Percentiles rank a stretch among this genome's conserved stretches.
Conservation (phyloP, 768 basidiomycete species). For the Russula olivacea region DNA sequence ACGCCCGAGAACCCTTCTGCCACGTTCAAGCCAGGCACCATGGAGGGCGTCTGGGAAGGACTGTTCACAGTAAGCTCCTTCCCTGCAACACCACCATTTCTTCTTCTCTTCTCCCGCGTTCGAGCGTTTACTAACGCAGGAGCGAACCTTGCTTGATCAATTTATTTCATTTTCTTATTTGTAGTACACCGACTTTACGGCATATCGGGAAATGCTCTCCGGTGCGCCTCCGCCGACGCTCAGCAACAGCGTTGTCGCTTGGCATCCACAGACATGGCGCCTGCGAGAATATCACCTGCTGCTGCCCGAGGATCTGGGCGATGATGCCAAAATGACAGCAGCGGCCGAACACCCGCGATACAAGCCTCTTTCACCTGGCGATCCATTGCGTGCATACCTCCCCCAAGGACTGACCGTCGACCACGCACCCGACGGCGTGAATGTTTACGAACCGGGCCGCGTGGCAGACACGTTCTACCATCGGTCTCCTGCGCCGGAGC, state of each 20-base stretch:
- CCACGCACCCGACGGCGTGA: conserved; percentile 45
- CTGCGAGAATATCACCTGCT: conserved; percentile 67
- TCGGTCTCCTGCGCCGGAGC: conserved; percentile 14
- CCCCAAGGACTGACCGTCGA: conserved; percentile 46
- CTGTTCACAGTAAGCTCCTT: conserved; percentile 55
- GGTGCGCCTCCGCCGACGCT: conserved; percentile 60
- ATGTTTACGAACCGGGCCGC: conserved; percentile 42
- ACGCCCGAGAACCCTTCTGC: conserved; percentile 36
- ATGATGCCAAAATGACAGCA: conserved; percentile 24
- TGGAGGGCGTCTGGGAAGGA: conserved; percentile 79
- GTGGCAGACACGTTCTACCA: conserved; percentile 30
- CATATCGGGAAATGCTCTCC: conserved; percentile 71
- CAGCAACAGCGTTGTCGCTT: conserved; percentile 69
- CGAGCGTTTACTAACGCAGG: neutral
- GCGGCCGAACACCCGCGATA: conserved; percentile 1
- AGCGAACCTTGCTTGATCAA: neutral
- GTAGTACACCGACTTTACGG: conserved; percentile 79
- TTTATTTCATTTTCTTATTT: neutral
- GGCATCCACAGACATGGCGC: conserved; percentile 89
- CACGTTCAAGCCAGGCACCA: conserved; percentile 56
- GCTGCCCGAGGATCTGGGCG: conserved; percentile 30
- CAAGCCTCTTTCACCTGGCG: conserved; percentile 46
- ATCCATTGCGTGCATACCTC: conserved; percentile 58
- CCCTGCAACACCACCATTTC: neutral
- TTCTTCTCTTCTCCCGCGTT: neutral